phyloP scores from a whole-genome alignment of 2,329 filamentous ascomycete species.

The Aspergillus novofumigatus region DNA sequence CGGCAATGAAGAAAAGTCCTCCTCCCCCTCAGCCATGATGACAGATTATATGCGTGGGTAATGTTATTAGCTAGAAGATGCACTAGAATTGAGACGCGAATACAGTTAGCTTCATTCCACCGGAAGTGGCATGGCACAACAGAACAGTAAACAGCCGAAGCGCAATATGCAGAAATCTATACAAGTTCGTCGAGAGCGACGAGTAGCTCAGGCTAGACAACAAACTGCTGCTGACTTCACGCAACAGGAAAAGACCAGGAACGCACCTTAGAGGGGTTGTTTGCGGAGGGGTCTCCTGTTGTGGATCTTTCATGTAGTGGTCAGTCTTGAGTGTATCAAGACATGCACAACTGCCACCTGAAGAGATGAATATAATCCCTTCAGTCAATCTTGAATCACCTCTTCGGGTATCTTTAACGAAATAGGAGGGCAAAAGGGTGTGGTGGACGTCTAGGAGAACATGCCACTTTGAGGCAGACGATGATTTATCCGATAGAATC shows the following conservation, averaged over 20 bases:
- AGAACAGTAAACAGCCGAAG: neutral
- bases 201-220: neutral
- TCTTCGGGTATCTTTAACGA: neutral
- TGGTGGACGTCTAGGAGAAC: neutral
- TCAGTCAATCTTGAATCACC: neutral
- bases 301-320: neutral
- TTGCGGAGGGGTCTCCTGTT: neutral
- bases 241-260: neutral
- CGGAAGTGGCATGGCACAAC: neutral
- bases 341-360: neutral
- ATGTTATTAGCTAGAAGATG: neutral
- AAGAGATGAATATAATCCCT: neutral
- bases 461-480: conserved; percentile 2
- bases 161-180: neutral
- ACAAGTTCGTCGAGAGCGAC: neutral
- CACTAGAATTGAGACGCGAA: conserved; percentile 1
- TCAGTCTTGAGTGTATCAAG: neutral
- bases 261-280: neutral
- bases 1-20: conserved; percentile 42
- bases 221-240: neutral
- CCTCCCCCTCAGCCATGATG: conserved; percentile 41
- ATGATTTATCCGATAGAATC: neutral
- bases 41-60: conserved; percentile 4
- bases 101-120: conserved; percentile 5
- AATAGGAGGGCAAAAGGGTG: neutral